Percentiles rank a stretch among this genome's conserved stretches.
phyloP scores from a whole-genome alignment of 768 basidiomycete species.

The Gymnopilus dilepis region DNA sequence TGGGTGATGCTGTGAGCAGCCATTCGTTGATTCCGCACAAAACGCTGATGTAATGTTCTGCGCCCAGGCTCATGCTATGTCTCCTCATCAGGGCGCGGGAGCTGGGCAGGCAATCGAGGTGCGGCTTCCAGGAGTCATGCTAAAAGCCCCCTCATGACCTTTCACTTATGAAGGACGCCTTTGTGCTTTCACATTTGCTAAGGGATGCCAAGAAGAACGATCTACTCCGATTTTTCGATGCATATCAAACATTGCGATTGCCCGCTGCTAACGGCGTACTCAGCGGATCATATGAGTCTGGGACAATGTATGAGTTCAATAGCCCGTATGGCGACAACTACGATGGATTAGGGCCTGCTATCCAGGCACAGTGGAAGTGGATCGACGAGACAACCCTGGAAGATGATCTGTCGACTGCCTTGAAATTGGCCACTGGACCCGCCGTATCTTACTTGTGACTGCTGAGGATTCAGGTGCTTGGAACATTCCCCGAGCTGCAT shows the following conservation, averaged over 20 bases:
- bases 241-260: constrained; percentile 39
- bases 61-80: constrained; percentile 58
- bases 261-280: constrained; percentile 42
- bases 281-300: constrained; percentile 37
- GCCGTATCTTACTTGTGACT: not conserved
- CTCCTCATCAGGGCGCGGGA: constrained; percentile 53
- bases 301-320: constrained; percentile 44
- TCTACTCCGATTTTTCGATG: constrained; percentile 32
- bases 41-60: not conserved
- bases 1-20: constrained; percentile 50
- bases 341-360: constrained; percentile 41
- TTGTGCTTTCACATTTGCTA: constrained; percentile 45
- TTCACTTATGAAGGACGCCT: constrained; percentile 44
- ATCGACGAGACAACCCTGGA: constrained; percentile 40
- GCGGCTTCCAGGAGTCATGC: not conserved
- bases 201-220: constrained; percentile 19
- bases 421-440: constrained; percentile 11
- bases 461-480: not conserved
- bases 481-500: not conserved
- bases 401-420: constrained; percentile 30
- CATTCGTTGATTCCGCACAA: not conserved
- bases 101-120: constrained; percentile 60
- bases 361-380: constrained; percentile 50
- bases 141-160: not conserved
- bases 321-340: constrained; percentile 42